Evolutionary conservation across 2,329 filamentous ascomycete genomes (phyloP), one percentile per base, ranked within the genome.

Genomic region (Neobulgaria alba): DNA sequence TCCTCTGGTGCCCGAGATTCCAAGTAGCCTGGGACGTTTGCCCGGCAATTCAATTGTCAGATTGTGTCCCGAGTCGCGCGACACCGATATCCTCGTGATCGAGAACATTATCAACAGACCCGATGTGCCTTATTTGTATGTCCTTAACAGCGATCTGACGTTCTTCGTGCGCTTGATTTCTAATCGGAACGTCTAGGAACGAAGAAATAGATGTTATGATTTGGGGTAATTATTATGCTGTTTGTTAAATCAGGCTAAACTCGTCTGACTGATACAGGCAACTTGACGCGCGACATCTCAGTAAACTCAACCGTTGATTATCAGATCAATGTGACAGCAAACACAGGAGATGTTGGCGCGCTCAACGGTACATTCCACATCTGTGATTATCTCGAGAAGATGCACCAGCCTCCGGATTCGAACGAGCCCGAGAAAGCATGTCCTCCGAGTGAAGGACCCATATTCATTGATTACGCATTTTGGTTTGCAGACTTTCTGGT

Each of bases 311-410:
- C n/a, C n/a, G n/a, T n/a, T n/a, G n/a, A n/a, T n/a, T n/a, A n/a
- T n/a, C n/a, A n/a, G n/a, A n/a, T n/a, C n/a, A n/a, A n/a, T n/a
- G n/a, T n/a, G n/a, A n/a, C n/a, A n/a, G n/a, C n/a, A n/a, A n/a
- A n/a, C n/a, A n/a, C n/a, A n/a, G n/a, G n/a, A n/a, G n/a, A n/a
- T n/a, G n/a, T n/a, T n/a, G n/a, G n/a, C n/a, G n/a, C n/a, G n/a
- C n/a, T n/a, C n/a, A n/a, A n/a, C n/a, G n/a, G n/a, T n/a, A n/a
- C n/a, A n/a, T n/a, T n/a, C n/a, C n/a, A 39, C 15, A 39, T 39
- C 36, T 39, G 36, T 39, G 36, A 39, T 39, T 39, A 32, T 39
- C 36, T 39, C 17, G 36, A 39, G n/a, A 39, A 39, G 38, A 33
- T 33, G 38, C 38, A 33, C 38, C 38, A 39, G 30, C 38, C 38